Base-by-base conservation (phyloP, 2,329 filamentous ascomycete genomes). In the Ophiocordyceps australis region DNA sequence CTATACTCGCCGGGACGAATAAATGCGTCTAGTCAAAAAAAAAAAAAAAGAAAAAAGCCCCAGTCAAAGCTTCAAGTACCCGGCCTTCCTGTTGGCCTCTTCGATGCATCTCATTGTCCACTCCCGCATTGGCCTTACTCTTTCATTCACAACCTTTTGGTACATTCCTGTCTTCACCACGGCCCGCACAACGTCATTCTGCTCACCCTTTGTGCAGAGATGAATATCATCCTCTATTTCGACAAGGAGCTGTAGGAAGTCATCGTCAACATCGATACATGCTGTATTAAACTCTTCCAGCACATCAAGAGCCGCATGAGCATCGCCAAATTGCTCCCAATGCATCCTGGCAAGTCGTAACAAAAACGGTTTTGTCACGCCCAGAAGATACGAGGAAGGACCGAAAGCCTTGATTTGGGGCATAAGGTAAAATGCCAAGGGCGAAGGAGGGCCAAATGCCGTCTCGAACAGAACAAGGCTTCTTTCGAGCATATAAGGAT, bases 331-430 rank as follows among this genome's bases (percentile, higher is more conserved):
- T 9, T 66, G 62, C 18, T 52, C 46, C 67, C 74, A 80, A 28
- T 69, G 55, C 14, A 74, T 59, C 10, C 55, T 47, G 14, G 80
- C 56, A 18, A 82, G 58, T 25, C 67, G 57, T 40, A 76, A 73
- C 54, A 79, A 85, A 22, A 85, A 65, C 0, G 62, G 54, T 0
- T 75, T 76, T 12, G 71, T 72, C 5, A 68, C 73, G 24, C 76
- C 78, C 1, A 86, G 60, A 6, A 80, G 70, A 39, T 75, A 80
- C 0, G 74, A 75, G 2, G 67, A 63, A 2, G 76, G 59, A 2
- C 78, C 77, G 1, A 80, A 56, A 23, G 62, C 56, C 41, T 77
- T 78, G 37, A 83, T 54, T 7, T 65, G 62, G 0, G 77, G 74
- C 1, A 85, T 54, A 15, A 83, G 47, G 23, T 59, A 57, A 23